Conservation (phyloP, 1,284 basidiomycete genomes). For the Golubevia pallescens region DNA sequence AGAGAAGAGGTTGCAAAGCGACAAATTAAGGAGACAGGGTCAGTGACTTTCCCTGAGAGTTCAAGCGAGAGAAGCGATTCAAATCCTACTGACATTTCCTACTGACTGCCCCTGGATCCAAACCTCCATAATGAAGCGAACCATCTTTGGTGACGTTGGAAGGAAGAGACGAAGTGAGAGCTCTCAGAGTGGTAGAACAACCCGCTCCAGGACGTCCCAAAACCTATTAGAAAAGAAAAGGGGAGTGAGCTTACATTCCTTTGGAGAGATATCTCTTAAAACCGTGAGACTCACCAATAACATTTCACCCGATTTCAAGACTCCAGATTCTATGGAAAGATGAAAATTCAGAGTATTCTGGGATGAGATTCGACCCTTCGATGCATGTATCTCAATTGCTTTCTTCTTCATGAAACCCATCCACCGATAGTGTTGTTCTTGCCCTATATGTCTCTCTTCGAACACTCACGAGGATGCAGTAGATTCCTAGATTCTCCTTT, state of each 20-base stretch:
- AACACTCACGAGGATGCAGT: too few species aligned
- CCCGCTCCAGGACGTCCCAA: conserved; percentile 47
- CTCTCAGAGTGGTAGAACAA: conserved; percentile 36
- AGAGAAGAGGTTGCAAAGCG: conserved; percentile 12
- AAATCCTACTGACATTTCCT: conserved; percentile 22
- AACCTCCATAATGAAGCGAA: conserved; percentile 35
- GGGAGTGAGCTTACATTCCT: too few species aligned
- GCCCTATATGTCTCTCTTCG: too few species aligned
- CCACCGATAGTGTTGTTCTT: too few species aligned
- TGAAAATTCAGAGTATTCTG: too few species aligned
- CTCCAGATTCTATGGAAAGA: conserved; percentile 12
- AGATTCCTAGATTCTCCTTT: too few species aligned
- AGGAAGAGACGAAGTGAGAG: conserved; percentile 25
- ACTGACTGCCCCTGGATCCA: conserved; percentile 24
- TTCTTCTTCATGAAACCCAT: too few species aligned
- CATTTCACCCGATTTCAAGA: conserved; percentile 48
- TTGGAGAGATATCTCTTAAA: too few species aligned
- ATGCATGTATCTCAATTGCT: too few species aligned
- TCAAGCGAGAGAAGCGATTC: background rate
- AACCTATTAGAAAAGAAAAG: too few species aligned
- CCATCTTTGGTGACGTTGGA: conserved; percentile 9
- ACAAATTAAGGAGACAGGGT: background rate
- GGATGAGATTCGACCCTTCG: too few species aligned
- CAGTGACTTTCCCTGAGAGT: background rate
- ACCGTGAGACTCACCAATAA: too few species aligned